Evolutionary conservation across 495 filamentous ascomycete species (phyloP), one percentile per base, ranked within the genome.

Genomic region (Podospora tetraspora): DNA sequence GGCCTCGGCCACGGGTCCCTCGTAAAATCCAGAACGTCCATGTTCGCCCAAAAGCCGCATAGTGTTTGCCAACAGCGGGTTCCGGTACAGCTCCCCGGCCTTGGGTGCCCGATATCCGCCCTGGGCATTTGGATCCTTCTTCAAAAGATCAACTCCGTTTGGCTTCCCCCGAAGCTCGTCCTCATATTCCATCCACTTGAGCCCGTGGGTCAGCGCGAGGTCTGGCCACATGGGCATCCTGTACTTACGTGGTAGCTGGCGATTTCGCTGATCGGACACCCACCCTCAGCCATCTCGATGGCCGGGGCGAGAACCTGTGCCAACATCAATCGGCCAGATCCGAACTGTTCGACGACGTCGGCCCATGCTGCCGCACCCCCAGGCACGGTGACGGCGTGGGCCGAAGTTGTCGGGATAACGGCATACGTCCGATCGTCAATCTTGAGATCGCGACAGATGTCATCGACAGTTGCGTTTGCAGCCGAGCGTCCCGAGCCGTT

Each of bases 351-450:
- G 16, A 95, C 82, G 3, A 86, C 87, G 74, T 96, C 92, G n/a
- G 90, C 86, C 92, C 92, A 96, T 2, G 92, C 92, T 8, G 91
- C 92, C 23, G 92, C 88, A 10, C 91, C 90, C 16, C 92, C 92
- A 0, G 92, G 92, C 0, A 89, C 87, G 0, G 90, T 93, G 0
- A 90, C 89, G 0, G 89, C 81, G 72, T 92, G 86, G 13, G 88
- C 87, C 72, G 85, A 90, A 4, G 81, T 70, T 75, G 88, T 82
- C 3, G 91, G 90, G 30, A 94, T 90, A 8, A 77, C 72, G 0
- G 85, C 88, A 24, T 61, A 64, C 2, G 66, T 63, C 22, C 59
- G 71, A 62, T 88, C 81, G 8, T 82, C 84, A 13, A 92, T 58
- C 3, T 86, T 86, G 59, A 95, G 76, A 68, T 91, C 88, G 66